Evolutionary conservation across 106 monocot genomes (phyloP), one percentile per base, ranked within the genome.

Genomic region (Dendrobium officinale): DNA sequence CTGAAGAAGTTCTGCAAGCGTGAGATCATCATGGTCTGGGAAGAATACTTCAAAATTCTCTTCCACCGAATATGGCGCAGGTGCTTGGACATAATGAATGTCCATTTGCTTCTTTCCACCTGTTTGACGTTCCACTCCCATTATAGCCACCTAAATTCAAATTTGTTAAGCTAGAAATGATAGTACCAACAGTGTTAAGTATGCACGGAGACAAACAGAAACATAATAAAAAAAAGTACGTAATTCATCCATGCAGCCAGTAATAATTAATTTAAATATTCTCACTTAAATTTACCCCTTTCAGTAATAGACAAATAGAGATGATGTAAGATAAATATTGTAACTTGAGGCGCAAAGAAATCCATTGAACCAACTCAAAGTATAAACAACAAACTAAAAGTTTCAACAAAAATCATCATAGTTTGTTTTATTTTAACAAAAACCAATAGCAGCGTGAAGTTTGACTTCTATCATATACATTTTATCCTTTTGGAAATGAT

Each of bases 1-100:
- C 64, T 92, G 94, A 76, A 95, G 88, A 76, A 86, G 76, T 75
- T 92, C 80, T 45, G 81, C 83, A 79, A 88, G 55, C 13, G 81
- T 55, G 77, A 78, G 10, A 82, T 82, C 88, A 73, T 85, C 86
- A 73, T 81, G 73, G 48, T 84, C 87, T 27, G 41, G 17, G 72
- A 85, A 85, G 77, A 72, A 87, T 40, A 58, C 86, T 27, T 86
- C 87, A 75, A 87, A 95, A 77, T 85, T 90, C 67, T 95, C 90
- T 83, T 95, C 86, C 75, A 95, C 81, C 2, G 86, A 79, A 79
- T 77, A 79, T 19, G 75, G 81, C 17, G 77, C 72, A 55, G 86
- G 81, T 15, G 75, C 75, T 55, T 86, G 84, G 43, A 86, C 83
- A 79, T 86, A 88, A 83, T 84, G 58, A 24, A 88, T 79, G 56